phyloP scores from a whole-genome alignment of 495 filamentous ascomycete species.

The Daldinia loculata region DNA sequence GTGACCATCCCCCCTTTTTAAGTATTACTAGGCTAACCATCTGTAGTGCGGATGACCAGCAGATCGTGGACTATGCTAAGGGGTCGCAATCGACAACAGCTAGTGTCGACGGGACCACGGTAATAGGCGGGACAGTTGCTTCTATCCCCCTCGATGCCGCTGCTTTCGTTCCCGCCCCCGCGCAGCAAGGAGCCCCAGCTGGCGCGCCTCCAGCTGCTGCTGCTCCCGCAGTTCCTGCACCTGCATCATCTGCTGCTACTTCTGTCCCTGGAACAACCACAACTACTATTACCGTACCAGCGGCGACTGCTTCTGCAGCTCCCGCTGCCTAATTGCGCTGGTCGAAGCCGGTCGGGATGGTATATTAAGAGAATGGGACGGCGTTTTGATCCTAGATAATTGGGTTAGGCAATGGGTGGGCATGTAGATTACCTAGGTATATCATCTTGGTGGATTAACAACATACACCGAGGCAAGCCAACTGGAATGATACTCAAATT shows the following conservation, averaged over 20 bases:
- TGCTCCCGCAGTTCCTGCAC: background rate
- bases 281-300: conserved; percentile 22
- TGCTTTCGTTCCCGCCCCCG: conserved; percentile 35
- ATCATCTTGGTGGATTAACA: background rate
- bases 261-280: conserved; percentile 28
- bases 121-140: conserved; percentile 36
- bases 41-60: conserved; percentile 31
- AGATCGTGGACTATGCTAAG: conserved; percentile 40
- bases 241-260: background rate
- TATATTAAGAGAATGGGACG: background rate
- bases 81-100: conserved; percentile 5
- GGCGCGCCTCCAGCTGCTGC: conserved; percentile 14
- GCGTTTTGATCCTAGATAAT: conserved; percentile 15
- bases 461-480: background rate
- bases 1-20: background rate
- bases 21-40: background rate
- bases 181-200: background rate
- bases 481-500: background rate
- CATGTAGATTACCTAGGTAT: background rate
- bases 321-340: background rate
- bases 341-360: background rate
- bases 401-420: background rate
- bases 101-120: conserved; percentile 29
- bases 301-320: conserved; percentile 16
- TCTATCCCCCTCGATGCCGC: conserved; percentile 37